Base-by-base conservation (phyloP, 495 filamentous ascomycete species). In the Penicillium chermesinum region DNA sequence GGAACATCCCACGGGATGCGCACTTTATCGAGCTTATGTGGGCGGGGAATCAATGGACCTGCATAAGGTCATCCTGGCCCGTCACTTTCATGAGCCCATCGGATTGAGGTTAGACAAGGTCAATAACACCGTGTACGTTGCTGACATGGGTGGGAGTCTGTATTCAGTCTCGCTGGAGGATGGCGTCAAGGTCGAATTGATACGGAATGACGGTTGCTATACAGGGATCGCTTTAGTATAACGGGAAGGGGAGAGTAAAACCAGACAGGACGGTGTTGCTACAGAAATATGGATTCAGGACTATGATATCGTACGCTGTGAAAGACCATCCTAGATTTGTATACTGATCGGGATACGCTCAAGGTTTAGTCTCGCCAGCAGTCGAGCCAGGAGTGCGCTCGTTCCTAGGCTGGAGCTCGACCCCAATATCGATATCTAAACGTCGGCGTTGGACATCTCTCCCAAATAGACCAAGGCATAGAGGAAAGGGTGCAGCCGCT, bases 391-490 rank as follows among this genome's bases (percentile, higher is more conserved):
- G n/a, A n/a, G n/a, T n/a, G n/a, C n/a, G n/a, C n/a, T n/a, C n/a
- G n/a, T n/a, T n/a, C n/a, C n/a, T n/a, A n/a, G n/a, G 25, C 30
- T 20, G 42, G 13, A 67, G 13, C 49, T 57, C 59, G 33, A 63
- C 32, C 0, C 61, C 69, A 15, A 66, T 65, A 66, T 86, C 83
- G 38, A 76, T 62, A 50, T 78, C 75, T 48, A 87, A 66, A 45
- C 89, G 75, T 36, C 80, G 74, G 55, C 74, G 45, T 46, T 61
- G 58, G 46, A 77, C 70, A 41, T 77, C 52, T 37, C 82, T 57
- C 5, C 85, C 80, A 73, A 82, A 83, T 37, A 80, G 44, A 2
- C 89, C 89, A 39, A 96, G 63, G 3, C 67, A 67, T 39, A 94
- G 49, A 3, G 86, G 81, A 52, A 85, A 70, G 18, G 87, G 85